Percentiles rank a stretch among this genome's conserved stretches.
phyloP scores from a whole-genome alignment of 2,329 filamentous ascomycete genomes.

The Hyphodiscus sp. region DNA sequence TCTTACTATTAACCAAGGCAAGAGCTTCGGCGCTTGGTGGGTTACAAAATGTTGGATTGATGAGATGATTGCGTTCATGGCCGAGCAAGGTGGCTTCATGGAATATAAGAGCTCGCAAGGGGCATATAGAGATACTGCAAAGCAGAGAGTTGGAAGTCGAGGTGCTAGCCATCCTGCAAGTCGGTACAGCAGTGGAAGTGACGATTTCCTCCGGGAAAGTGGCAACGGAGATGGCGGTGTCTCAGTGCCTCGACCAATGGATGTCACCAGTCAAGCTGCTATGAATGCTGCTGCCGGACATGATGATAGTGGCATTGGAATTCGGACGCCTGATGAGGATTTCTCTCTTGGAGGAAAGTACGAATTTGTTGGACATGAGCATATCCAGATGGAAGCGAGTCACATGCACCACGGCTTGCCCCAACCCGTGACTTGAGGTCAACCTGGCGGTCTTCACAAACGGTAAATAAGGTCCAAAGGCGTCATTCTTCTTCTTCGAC shows the following conservation, averaged over 20 bases:
- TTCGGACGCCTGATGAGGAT: constrained; percentile 61
- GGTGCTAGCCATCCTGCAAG: constrained; percentile 22
- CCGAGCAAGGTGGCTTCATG: constrained; percentile 86
- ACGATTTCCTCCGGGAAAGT: constrained; percentile 25
- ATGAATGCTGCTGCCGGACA: constrained; percentile 44
- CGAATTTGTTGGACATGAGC: constrained; percentile 32
- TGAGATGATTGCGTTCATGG: constrained; percentile 87
- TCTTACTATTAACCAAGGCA: constrained; percentile 69
- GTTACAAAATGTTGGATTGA: constrained; percentile 94
- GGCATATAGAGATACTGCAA: constrained; percentile 18
- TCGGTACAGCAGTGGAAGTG: constrained; percentile 28
- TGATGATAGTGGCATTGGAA: constrained; percentile 71
- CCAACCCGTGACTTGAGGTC: neutral
- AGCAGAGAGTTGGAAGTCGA: constrained; percentile 14
- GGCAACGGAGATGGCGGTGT: constrained; percentile 16
- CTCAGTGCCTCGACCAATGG: constrained; percentile 27
- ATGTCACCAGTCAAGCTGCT: constrained; percentile 37
- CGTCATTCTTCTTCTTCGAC: constrained; percentile 2
- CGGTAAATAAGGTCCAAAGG: constrained; percentile 9
- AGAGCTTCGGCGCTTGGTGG: constrained; percentile 88
- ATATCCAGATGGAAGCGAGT: constrained; percentile 17
- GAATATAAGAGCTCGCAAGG: constrained; percentile 43
- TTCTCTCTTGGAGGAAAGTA: constrained; percentile 53
- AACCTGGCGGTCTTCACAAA: neutral
- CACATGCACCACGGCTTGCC: constrained; percentile 8